Evolutionary conservation across 192 early-diverging fungal species (phyloP).

Genomic region (Entrophospora sp.): DNA sequence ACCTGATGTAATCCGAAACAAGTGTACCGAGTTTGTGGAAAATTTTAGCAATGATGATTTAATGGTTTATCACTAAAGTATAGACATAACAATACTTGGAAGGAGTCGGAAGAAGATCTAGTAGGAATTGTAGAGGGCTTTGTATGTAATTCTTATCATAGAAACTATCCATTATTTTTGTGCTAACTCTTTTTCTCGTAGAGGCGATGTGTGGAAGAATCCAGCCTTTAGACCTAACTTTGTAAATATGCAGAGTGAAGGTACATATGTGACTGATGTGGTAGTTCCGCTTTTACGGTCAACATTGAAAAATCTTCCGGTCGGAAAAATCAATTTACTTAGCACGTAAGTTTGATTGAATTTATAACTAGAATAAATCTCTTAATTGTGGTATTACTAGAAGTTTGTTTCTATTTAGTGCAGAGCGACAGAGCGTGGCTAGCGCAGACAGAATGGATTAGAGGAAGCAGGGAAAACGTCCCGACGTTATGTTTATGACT

Average conservation of each 20-base stretch:
- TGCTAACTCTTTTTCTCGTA: background rate
- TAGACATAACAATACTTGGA: background rate
- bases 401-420: background rate
- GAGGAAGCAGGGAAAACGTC: background rate
- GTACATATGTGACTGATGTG: background rate
- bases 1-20: background rate
- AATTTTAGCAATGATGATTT: background rate
- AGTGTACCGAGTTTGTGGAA: background rate
- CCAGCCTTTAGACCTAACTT: background rate
- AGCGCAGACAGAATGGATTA: background rate
- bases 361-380: no score
- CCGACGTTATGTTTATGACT: no score
- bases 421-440: slow-evolving; percentile 1
- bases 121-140: background rate
- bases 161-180: background rate
- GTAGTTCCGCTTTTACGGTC: background rate
- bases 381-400: no score
- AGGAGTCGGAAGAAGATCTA: background rate
- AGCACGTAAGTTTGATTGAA: slow-evolving; percentile 11
- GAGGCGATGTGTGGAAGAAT: background rate
- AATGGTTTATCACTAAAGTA: background rate
- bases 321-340: background rate
- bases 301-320: background rate
- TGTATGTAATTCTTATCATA: background rate
- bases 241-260: background rate